Conservation (phyloP, 2,329 filamentous ascomycete species). For the Clarireedia hainanense region DNA sequence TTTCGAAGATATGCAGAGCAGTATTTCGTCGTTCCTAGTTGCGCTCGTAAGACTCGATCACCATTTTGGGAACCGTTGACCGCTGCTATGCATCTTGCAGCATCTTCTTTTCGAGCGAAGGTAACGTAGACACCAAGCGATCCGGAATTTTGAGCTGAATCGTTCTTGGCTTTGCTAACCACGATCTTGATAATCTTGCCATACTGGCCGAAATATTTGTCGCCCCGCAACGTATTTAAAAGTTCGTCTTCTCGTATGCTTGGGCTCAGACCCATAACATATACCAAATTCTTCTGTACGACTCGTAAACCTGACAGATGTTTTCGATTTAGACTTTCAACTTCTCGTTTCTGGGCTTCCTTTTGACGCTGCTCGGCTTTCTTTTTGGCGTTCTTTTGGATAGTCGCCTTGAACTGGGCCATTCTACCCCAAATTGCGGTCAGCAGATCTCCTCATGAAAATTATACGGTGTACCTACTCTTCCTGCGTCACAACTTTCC, state of each 20-base stretch:
- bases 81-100: slow-evolving; percentile 78
- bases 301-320: slow-evolving; percentile 92
- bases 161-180: slow-evolving; percentile 76
- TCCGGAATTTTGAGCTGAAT: slow-evolving; percentile 51
- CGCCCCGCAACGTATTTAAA: slow-evolving; percentile 79
- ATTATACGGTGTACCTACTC: slow-evolving; percentile 55
- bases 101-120: slow-evolving; percentile 86
- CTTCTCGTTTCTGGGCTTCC: slow-evolving; percentile 92
- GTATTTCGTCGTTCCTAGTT: slow-evolving; percentile 89
- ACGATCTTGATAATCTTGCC: slow-evolving; percentile 98
- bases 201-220: slow-evolving; percentile 96
- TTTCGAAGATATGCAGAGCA: slow-evolving; percentile 94
- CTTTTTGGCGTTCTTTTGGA: slow-evolving; percentile 88
- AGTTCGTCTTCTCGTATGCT: slow-evolving; percentile 88
- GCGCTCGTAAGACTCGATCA: slow-evolving; percentile 73
- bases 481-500: slow-evolving; percentile 89
- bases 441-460: slow-evolving; percentile 4
- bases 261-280: slow-evolving; percentile 90
- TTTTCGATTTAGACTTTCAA: slow-evolving; percentile 90
- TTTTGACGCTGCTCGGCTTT: slow-evolving; percentile 81
- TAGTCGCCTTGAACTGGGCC: slow-evolving; percentile 67
- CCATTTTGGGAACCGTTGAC: slow-evolving; percentile 91
- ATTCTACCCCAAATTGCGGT: slow-evolving; percentile 41
- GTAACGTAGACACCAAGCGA: slow-evolving; percentile 98
- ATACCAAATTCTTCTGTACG: slow-evolving; percentile 97